These are phyloP conservation scores for Cladophialophora exuberans DNA, from an alignment of 2,329 filamentous ascomycete genomes.

Conservation along the genomic window DNA sequence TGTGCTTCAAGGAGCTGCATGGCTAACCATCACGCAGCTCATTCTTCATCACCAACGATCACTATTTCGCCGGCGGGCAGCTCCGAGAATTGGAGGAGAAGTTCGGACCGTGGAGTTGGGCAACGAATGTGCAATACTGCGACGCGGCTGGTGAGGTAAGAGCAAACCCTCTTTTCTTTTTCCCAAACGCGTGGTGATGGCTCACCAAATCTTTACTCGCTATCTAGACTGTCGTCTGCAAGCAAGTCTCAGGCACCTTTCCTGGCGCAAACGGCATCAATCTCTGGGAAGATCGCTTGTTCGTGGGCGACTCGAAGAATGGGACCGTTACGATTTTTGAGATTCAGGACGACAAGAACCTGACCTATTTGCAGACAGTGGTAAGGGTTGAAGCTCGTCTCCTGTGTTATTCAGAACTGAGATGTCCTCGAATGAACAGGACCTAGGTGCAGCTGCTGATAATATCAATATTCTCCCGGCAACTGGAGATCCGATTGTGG, in stretches of 20 bases:
- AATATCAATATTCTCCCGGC: slow-evolving; percentile 28
- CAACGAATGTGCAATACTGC: slow-evolving; percentile 22
- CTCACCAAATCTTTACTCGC: background rate
- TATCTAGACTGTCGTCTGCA: slow-evolving; percentile 19
- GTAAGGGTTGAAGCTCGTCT: slow-evolving; percentile 10
- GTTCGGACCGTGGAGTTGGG: slow-evolving; percentile 22
- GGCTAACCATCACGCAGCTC: slow-evolving; percentile 3
- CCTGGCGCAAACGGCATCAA: slow-evolving; percentile 28
- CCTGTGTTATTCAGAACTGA: background rate
- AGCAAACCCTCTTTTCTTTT: background rate
- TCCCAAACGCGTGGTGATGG: background rate
- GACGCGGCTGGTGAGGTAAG: slow-evolving; percentile 14
- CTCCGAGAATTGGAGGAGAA: slow-evolving; percentile 18
- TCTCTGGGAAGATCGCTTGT: slow-evolving; percentile 24
- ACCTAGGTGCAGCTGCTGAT: slow-evolving; percentile 28
- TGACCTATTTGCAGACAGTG: slow-evolving; percentile 22
- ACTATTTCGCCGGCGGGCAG: slow-evolving; percentile 16
- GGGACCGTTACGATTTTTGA: slow-evolving; percentile 27
- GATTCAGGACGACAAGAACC: slow-evolving; percentile 18
- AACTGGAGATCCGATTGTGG: slow-evolving; percentile 26
- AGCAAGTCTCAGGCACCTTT: slow-evolving; percentile 23
- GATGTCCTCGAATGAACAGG: too few relatives aligned
- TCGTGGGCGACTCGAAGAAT: slow-evolving; percentile 26
- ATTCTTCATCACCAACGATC: slow-evolving; percentile 25
- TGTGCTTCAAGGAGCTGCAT: too few relatives aligned